A percentile compares a stretch with the other conserved stretches of the same genome.
Conservation (phyloP, 805 yeast species). For the Zygotorulaspora florentina region DNA sequence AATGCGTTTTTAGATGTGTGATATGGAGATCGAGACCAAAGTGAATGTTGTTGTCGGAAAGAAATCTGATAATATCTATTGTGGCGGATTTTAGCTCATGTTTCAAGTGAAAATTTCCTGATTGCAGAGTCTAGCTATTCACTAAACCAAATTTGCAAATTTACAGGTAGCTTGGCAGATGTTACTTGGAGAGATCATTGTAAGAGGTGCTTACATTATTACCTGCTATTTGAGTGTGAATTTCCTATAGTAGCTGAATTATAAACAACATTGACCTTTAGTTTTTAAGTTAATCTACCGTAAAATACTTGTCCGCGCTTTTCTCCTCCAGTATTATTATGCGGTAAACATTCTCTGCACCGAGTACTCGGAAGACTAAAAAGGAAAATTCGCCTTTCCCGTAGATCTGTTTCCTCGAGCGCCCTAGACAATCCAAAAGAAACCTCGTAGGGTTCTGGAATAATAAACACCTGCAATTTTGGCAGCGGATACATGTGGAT, state of each 20-base stretch:
- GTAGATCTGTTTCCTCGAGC: conserved; percentile 2
- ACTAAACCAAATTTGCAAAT: neutral
- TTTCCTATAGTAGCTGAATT: neutral
- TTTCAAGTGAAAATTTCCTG: no score
- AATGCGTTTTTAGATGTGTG: neutral
- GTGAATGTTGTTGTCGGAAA: neutral
- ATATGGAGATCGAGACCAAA: neutral
- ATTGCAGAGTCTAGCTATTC: neutral
- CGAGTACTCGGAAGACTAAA: neutral
- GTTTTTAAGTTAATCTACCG: neutral
- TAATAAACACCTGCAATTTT: neutral
- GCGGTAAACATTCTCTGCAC: neutral
- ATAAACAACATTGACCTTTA: no score
- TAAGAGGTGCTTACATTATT: neutral
- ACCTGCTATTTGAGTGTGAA: neutral
- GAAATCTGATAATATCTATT: no score
- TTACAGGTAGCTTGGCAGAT: no score
- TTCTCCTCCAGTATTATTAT: neutral
- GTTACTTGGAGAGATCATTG: neutral
- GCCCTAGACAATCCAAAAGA: neutral
- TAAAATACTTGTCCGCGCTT: neutral
- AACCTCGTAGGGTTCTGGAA: neutral
- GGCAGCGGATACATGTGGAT: neutral
- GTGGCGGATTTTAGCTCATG: no score
- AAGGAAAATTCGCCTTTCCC: neutral